These are phyloP conservation scores for Mycena rosella DNA, from an alignment of 768 basidiomycete genomes.

Conservation along the genomic window DNA sequence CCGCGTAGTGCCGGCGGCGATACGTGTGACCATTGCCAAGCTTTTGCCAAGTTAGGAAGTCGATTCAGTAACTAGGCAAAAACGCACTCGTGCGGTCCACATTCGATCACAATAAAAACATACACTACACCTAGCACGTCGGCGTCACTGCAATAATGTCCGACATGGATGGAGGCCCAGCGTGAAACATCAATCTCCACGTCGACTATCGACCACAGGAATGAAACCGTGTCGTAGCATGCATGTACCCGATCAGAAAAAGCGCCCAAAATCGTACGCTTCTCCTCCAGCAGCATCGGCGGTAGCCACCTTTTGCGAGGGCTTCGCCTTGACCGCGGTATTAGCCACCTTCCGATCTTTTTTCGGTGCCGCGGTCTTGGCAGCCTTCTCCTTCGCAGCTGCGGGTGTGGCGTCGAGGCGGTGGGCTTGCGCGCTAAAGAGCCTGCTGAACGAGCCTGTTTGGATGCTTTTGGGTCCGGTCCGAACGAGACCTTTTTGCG, in stretches of 20 bases:
- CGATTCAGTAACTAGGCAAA: no score
- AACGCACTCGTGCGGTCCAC: no score
- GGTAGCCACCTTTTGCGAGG: constrained; percentile 39
- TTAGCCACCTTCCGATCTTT: constrained; percentile 51
- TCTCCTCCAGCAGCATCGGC: constrained; percentile 45
- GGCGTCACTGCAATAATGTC: not conserved
- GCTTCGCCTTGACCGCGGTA: constrained; percentile 46
- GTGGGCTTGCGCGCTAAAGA: constrained; percentile 27
- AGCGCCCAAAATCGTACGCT: constrained; percentile 72
- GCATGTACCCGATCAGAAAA: constrained; percentile 60
- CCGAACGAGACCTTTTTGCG: constrained; percentile 70
- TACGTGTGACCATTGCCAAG: no score
- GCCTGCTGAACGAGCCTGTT: constrained; percentile 33
- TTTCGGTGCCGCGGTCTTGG: constrained; percentile 42
- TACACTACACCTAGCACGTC: not conserved
- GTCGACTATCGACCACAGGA: not conserved
- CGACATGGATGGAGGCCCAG: not conserved
- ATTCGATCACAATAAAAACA: not conserved
- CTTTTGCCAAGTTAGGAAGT: no score
- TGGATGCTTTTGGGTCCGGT: constrained; percentile 41
- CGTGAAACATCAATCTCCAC: constrained; percentile 16
- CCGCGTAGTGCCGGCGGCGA: no score
- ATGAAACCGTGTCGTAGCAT: not conserved
- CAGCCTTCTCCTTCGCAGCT: constrained; percentile 42
- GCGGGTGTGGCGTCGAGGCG: not conserved